phyloP scores from a whole-genome alignment of 2,329 filamentous ascomycete species.

The Fusarium brevicatenulatum region DNA sequence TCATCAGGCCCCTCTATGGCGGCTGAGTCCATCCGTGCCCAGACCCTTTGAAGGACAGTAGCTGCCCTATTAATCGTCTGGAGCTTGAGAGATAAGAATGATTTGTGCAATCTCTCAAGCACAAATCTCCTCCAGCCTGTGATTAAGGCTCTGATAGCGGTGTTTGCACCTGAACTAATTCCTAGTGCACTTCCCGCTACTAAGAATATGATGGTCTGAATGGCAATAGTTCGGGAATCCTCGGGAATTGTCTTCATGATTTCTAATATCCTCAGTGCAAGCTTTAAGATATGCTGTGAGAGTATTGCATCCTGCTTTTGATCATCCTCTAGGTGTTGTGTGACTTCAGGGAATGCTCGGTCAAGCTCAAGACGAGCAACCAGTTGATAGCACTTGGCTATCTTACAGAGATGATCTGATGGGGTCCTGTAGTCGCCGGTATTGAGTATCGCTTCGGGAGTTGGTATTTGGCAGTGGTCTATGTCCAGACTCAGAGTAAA shows the following conservation, averaged over 20 bases:
- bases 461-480: background rate
- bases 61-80: background rate
- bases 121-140: background rate
- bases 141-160: background rate
- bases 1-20: accelerated
- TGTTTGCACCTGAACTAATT: background rate
- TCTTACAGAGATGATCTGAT: background rate
- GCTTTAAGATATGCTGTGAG: background rate
- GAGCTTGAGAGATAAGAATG: background rate
- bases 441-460: background rate
- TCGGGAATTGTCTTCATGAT: background rate
- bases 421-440: background rate
- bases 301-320: background rate
- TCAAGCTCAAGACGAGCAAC: background rate
- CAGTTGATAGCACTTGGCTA: background rate
- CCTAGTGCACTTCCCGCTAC: background rate
- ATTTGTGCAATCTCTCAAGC: background rate
- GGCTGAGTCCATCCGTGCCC: background rate
- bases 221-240: background rate
- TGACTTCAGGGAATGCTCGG: background rate
- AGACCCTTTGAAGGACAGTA: background rate
- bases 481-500: background rate
- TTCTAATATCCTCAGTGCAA: background rate
- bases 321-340: no score
- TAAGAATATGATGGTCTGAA: background rate